phyloP scores from a whole-genome alignment of 2,329 filamentous ascomycete species.

The Pseudogymnoascus sp. region DNA sequence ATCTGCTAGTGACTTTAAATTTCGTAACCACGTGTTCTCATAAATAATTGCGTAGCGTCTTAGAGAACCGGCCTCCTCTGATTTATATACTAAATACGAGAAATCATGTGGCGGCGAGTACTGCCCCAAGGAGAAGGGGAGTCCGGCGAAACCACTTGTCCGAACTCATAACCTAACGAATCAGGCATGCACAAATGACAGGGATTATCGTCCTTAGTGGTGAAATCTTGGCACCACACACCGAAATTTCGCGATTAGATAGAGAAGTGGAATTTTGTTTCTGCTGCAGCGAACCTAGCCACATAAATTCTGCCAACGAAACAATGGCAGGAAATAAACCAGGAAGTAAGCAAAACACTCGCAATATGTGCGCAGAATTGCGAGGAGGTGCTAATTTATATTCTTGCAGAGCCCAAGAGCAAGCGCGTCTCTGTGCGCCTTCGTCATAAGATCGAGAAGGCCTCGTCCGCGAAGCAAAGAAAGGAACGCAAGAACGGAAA shows the following conservation, averaged over 20 bases:
- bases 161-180: not conserved
- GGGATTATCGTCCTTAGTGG: not conserved
- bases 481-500: constrained; percentile 86
- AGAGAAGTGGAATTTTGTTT: constrained; percentile 12
- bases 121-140: constrained; percentile 1
- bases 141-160: constrained; percentile 1
- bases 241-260: constrained; percentile 14
- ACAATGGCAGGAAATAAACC: constrained; percentile 32
- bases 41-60: not conserved
- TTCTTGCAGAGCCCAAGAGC: constrained; percentile 72
- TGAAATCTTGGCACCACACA: constrained; percentile 12
- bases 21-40: constrained; percentile 6
- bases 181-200: not conserved
- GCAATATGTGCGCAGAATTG: not conserved
- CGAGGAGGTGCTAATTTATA: not conserved
- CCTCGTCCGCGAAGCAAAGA: constrained; percentile 80
- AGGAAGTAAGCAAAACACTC: constrained; percentile 26
- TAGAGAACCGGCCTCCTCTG: not conserved
- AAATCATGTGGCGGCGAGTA: not conserved
- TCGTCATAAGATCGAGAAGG: constrained; percentile 93
- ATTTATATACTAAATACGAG: constrained; percentile 1
- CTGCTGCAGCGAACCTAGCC: constrained; percentile 5
- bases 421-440: constrained; percentile 87
- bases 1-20: not conserved
- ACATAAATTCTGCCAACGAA: constrained; percentile 15